Evolutionary conservation across 345 rosid genomes (phyloP), one percentile per base, ranked within the genome.

Genomic region (Populus alba): DNA sequence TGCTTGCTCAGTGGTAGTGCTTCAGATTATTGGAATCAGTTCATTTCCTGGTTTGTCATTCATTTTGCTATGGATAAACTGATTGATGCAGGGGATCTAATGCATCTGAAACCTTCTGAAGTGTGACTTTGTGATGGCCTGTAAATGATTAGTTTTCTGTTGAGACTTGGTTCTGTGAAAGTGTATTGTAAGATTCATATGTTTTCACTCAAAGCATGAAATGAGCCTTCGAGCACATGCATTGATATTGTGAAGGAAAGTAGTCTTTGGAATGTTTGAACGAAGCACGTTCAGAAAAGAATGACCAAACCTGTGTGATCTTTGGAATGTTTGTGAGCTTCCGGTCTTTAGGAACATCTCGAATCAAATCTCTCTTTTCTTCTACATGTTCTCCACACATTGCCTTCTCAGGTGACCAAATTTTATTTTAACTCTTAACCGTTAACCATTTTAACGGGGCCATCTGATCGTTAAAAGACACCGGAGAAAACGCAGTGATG

Each of bases 331-430:
- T 77, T 20, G 91, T 81, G 29, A 92, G 74, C 31, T 84, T 84
- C 76, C 96, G 74, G 69, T 83, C 86, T 78, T 79, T 87, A 6
- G 92, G 91, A 76, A 92, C 87, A 16, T 84, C 89, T 79, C 83
- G 76, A 27, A 92, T 73, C 87, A 92, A 27, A 1, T 90, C 89
- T 73, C 79, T 90, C 83, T 90, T 89, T 83, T 90, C 89, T 71
- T 87, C 76, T 35, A 76, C 77, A 66, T 83, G 75, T 25, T 92
- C 86, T 55, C 84, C 83, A 3, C 84, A 85, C 88, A 90, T 84
- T 7, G 79, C 90, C 92, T 90, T 83, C 83, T 41, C 78, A 22
- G 7, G 10, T 23, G 20, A 75, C 68, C 55, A 47, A 62, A 29
- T 17, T 41, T 12, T 35, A 10, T 51, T 3, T 49, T 9, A 7